These are phyloP conservation scores for Calocybe cyanea DNA, from an alignment of 768 basidiomycete genomes.

Conservation along the genomic window DNA sequence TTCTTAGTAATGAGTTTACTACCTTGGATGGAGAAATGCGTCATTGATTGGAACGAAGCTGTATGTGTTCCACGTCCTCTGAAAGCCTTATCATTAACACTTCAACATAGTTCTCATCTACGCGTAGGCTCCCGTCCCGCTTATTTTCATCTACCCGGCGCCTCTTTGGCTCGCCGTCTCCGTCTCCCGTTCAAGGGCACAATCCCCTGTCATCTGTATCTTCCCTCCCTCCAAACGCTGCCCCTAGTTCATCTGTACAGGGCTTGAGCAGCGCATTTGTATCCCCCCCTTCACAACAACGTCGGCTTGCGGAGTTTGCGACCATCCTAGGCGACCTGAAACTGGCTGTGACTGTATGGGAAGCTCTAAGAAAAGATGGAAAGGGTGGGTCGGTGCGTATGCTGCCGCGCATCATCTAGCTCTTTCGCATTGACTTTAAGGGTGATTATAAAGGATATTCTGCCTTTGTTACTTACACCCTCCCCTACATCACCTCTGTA, in stretches of 20 bases:
- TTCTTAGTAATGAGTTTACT: slow-evolving; percentile 85
- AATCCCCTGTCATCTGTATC: slow-evolving; percentile 38
- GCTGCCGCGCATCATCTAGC: background rate
- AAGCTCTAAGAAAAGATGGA: slow-evolving; percentile 78
- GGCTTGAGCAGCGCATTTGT: slow-evolving; percentile 12
- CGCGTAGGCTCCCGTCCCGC: slow-evolving; percentile 74
- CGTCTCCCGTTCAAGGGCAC: slow-evolving; percentile 41
- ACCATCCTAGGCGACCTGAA: slow-evolving; percentile 90
- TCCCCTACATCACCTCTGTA: slow-evolving; percentile 58
- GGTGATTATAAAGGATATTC: slow-evolving; percentile 60
- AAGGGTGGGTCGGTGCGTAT: slow-evolving; percentile 84
- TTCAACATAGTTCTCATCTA: slow-evolving; percentile 58
- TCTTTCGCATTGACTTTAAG: background rate
- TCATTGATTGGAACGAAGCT: slow-evolving; percentile 90
- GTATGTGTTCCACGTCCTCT: slow-evolving; percentile 31
- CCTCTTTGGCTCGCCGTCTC: slow-evolving; percentile 65
- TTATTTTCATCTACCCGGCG: slow-evolving; percentile 85
- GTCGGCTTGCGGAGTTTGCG: slow-evolving; percentile 93
- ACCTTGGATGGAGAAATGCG: slow-evolving; percentile 96
- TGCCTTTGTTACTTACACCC: slow-evolving; percentile 69
- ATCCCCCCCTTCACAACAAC: slow-evolving; percentile 60
- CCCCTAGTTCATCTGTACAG: slow-evolving; percentile 29
- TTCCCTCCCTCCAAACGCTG: slow-evolving; percentile 34
- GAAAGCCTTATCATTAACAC: slow-evolving; percentile 3
- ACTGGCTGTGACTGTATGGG: slow-evolving; percentile 81